Conservation (phyloP, 1,284 basidiomycete genomes). For the Ustilago bromivora region DNA sequence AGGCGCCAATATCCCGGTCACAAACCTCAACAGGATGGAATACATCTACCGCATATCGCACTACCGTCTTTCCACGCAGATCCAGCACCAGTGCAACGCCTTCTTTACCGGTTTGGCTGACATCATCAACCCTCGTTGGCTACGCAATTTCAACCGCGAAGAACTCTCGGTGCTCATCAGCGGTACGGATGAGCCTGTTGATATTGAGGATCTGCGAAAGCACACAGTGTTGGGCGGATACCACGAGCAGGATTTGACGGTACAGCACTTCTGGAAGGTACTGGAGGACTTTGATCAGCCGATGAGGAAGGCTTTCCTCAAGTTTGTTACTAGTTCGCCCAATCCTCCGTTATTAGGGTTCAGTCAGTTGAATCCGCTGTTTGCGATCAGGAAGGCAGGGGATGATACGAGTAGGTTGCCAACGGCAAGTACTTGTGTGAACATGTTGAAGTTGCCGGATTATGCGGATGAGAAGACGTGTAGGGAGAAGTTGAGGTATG, state of each 20-base stretch:
- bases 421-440: conserved; percentile 67
- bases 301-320: conserved; percentile 58
- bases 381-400: conserved; percentile 62
- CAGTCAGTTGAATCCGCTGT: conserved; percentile 63
- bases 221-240: conserved; percentile 65
- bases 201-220: conserved; percentile 61
- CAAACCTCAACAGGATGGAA: conserved; percentile 86
- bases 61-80: conserved; percentile 89
- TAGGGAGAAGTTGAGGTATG: conserved; percentile 64
- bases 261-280: conserved; percentile 66
- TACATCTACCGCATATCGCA: conserved; percentile 90
- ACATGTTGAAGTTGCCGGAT: conserved; percentile 67
- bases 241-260: conserved; percentile 64
- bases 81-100: conserved; percentile 80
- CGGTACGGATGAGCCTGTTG: conserved; percentile 65
- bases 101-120: conserved; percentile 71
- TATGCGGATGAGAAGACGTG: conserved; percentile 57
- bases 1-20: conserved; percentile 87
- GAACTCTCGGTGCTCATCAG: conserved; percentile 64
- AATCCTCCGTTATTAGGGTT: conserved; percentile 68
- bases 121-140: conserved; percentile 68
- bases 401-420: conserved; percentile 64
- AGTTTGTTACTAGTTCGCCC: conserved; percentile 68
- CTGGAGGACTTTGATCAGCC: conserved; percentile 58
- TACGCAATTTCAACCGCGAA: conserved; percentile 65